Evolutionary conservation across 2,329 filamentous ascomycete genomes (phyloP).

Genomic region (Aspergillus novoparasiticus): DNA sequence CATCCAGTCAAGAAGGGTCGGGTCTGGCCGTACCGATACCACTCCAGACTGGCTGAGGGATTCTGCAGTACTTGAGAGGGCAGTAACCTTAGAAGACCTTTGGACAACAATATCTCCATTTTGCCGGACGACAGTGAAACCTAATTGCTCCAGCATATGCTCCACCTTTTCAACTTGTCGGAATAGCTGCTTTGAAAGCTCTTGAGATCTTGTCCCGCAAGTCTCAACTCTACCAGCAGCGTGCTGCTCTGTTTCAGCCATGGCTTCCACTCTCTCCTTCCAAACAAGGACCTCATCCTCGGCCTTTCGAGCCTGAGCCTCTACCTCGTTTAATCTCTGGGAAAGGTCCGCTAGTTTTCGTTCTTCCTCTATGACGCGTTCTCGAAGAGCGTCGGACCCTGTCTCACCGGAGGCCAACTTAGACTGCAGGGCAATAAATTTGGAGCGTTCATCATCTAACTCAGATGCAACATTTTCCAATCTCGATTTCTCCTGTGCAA

Average conservation of each 20-base stretch:
- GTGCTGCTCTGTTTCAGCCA: slow-evolving; percentile 36
- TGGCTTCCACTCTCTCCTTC: slow-evolving; percentile 58
- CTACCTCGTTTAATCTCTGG: slow-evolving; percentile 72
- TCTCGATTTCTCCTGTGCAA: slow-evolving; percentile 52
- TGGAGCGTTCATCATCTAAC: slow-evolving; percentile 67
- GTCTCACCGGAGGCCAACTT: slow-evolving; percentile 82
- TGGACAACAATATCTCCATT: slow-evolving; percentile 74
- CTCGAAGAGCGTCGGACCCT: slow-evolving; percentile 76
- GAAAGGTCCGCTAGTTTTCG: slow-evolving; percentile 67
- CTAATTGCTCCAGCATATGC: slow-evolving; percentile 80
- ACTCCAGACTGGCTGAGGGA: slow-evolving; percentile 38
- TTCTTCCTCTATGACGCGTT: slow-evolving; percentile 75
- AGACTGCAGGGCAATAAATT: slow-evolving; percentile 68
- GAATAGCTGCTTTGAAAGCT: slow-evolving; percentile 81
- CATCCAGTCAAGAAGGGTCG: slow-evolving; percentile 82
- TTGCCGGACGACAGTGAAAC: slow-evolving; percentile 77
- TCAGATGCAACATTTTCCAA: slow-evolving; percentile 51
- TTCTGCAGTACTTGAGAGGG: slow-evolving; percentile 38
- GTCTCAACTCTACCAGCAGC: slow-evolving; percentile 63
- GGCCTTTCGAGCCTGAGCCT: slow-evolving; percentile 73
- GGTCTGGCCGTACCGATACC: slow-evolving; percentile 55
- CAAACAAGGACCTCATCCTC: slow-evolving; percentile 74
- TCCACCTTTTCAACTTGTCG: slow-evolving; percentile 81
- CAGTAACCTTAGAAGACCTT: slow-evolving; percentile 62
- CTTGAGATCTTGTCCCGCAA: slow-evolving; percentile 73